Conservation (phyloP, 1,284 basidiomycete genomes). For the Boletus semigastroideus region DNA sequence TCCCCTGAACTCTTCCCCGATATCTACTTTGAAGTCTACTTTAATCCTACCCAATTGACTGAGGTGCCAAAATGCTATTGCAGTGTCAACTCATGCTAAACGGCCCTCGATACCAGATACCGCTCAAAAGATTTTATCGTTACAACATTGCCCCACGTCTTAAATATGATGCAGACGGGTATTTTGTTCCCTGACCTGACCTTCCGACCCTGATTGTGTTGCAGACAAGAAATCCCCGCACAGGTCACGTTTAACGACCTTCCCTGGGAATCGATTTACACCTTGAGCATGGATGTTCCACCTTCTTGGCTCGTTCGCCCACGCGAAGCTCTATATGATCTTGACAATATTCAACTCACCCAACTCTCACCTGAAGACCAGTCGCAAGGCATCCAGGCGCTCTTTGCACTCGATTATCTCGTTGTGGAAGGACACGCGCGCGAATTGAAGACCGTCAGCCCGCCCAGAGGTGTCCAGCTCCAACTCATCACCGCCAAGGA, state of each 20-base stretch:
- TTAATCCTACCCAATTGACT: conserved; percentile 66
- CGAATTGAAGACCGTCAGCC: conserved; percentile 58
- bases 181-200: conserved; percentile 1
- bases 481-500: conserved; percentile 57
- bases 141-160: conserved; percentile 65
- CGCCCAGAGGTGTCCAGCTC: conserved; percentile 84
- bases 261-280: conserved; percentile 78
- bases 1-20: conserved; percentile 50
- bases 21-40: conserved; percentile 69
- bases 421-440: conserved; percentile 94
- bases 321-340: conserved; percentile 84
- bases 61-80: conserved; percentile 52
- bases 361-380: conserved; percentile 59
- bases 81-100: background rate
- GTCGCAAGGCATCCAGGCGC: conserved; percentile 63
- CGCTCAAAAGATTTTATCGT: conserved; percentile 93
- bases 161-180: conserved; percentile 75
- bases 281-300: conserved; percentile 87
- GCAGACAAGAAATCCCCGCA: conserved; percentile 54
- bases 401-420: conserved; percentile 88
- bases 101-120: conserved; percentile 53
- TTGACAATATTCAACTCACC: conserved; percentile 92
- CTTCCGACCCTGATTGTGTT: background rate
- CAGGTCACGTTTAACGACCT: conserved; percentile 53
- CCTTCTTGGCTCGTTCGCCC: conserved; percentile 92